These are phyloP conservation scores for Coprinellus aureogranulatus DNA, from an alignment of 768 basidiomycete species.

Conservation along the genomic window DNA sequence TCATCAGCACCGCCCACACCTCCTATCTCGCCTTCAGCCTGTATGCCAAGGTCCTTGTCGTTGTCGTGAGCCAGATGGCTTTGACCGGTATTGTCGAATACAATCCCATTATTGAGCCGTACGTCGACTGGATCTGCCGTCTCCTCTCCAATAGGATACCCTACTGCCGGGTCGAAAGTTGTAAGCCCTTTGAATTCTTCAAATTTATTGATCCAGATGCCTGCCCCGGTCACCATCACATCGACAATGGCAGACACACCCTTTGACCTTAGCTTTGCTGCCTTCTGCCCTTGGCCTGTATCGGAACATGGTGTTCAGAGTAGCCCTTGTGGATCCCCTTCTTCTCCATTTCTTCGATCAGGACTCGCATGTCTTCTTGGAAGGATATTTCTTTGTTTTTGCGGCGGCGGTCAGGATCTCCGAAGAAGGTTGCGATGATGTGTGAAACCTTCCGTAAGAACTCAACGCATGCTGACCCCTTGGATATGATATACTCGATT, in stretches of 20 bases:
- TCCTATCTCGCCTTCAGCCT: slow-evolving; percentile 7
- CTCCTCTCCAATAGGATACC: slow-evolving; percentile 13
- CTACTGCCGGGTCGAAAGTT: slow-evolving; percentile 19
- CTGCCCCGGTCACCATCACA: slow-evolving; percentile 13
- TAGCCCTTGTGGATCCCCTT: slow-evolving; percentile 8
- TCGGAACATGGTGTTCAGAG: slow-evolving; percentile 9
- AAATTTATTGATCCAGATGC: slow-evolving; percentile 20
- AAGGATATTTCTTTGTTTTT: slow-evolving; percentile 19
- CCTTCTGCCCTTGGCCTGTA: slow-evolving; percentile 5
- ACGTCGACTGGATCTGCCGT: not conserved
- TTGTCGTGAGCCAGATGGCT: slow-evolving; percentile 8
- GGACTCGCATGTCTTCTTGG: slow-evolving; percentile 18
- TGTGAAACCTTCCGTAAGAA: slow-evolving; percentile 23
- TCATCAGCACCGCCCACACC: slow-evolving; percentile 5
- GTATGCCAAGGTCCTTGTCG: slow-evolving; percentile 14
- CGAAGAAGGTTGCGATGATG: slow-evolving; percentile 17
- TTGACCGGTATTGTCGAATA: slow-evolving; percentile 14
- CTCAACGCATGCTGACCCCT: slow-evolving; percentile 29
- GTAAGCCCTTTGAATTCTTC: slow-evolving; percentile 18
- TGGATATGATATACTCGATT: slow-evolving; percentile 22
- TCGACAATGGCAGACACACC: slow-evolving; percentile 16
- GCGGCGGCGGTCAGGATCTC: slow-evolving; percentile 17
- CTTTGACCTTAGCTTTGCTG: slow-evolving; percentile 7
- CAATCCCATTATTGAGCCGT: slow-evolving; percentile 12
- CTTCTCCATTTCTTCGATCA: slow-evolving; percentile 20